Percentiles rank a stretch among this genome's conserved stretches.
phyloP scores from a whole-genome alignment of 805 yeast genomes.

The Candida krabiensis region DNA sequence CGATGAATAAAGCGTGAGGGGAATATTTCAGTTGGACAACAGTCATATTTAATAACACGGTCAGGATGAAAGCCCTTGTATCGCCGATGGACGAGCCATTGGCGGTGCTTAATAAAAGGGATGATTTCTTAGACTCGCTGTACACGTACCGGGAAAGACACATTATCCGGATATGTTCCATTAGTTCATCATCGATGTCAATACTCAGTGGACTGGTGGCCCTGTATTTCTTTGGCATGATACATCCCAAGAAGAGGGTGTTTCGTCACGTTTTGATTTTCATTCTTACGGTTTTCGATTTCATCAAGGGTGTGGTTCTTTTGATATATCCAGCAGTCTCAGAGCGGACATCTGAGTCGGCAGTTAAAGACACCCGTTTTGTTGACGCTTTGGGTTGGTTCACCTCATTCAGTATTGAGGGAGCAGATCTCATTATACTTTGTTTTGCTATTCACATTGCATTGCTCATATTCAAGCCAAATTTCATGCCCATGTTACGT shows the following conservation, averaged over 20 bases:
- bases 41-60: too few species aligned
- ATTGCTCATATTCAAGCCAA: slow-evolving; percentile 66
- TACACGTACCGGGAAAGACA: slow-evolving; percentile 13
- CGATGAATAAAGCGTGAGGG: too few species aligned
- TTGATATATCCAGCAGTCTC: slow-evolving; percentile 57
- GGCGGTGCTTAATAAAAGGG: slow-evolving; percentile 1
- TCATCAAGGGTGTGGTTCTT: slow-evolving; percentile 68
- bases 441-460: slow-evolving; percentile 83
- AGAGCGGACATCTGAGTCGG: slow-evolving; percentile 7
- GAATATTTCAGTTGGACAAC: too few species aligned
- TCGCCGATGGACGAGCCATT: not conserved
- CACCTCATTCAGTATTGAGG: slow-evolving; percentile 78
- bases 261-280: slow-evolving; percentile 73
- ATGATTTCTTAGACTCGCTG: not conserved
- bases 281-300: slow-evolving; percentile 68
- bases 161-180: slow-evolving; percentile 41
- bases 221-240: slow-evolving; percentile 58
- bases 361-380: slow-evolving; percentile 33
- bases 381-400: slow-evolving; percentile 76
- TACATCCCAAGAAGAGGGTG: slow-evolving; percentile 60
- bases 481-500: slow-evolving; percentile 36
- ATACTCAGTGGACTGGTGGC: slow-evolving; percentile 56
- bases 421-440: slow-evolving; percentile 81
- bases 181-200: slow-evolving; percentile 50
- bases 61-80: not conserved